These are phyloP conservation scores for Podila verticillata DNA, from an alignment of 192 early-diverging fungal species.

Conservation along the genomic window DNA sequence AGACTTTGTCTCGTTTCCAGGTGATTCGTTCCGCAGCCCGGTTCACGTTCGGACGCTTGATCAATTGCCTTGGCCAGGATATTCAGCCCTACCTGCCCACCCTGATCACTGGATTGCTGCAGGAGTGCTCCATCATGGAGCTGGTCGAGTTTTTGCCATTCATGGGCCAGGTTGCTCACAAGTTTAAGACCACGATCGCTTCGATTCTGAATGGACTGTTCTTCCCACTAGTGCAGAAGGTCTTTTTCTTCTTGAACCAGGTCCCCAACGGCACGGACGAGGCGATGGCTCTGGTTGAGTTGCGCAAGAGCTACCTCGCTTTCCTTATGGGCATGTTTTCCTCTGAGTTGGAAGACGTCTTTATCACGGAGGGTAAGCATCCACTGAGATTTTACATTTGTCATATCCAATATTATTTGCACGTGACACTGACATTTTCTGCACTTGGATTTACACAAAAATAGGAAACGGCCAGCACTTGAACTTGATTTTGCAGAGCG, in stretches of 20 bases:
- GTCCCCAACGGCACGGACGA: constrained; percentile 90
- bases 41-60: constrained; percentile 87
- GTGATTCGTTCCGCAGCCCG: constrained; percentile 76
- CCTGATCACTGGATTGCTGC: constrained; percentile 80
- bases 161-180: constrained; percentile 84
- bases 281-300: constrained; percentile 74
- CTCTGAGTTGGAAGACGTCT: constrained; percentile 77
- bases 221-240: constrained; percentile 81
- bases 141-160: constrained; percentile 88
- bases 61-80: constrained; percentile 86
- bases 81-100: constrained; percentile 83
- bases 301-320: constrained; percentile 84
- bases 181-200: constrained; percentile 85
- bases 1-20: constrained; percentile 67
- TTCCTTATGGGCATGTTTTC: constrained; percentile 86
- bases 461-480: constrained; percentile 71
- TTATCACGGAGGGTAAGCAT: constrained; percentile 76
- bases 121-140: constrained; percentile 80
- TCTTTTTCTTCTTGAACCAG: constrained; percentile 87
- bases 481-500: constrained; percentile 69
- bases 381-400: constrained; percentile 20
- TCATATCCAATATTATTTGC: not conserved
- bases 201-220: constrained; percentile 80
- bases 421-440: not conserved
- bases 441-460: not conserved